Evolutionary conservation across 2,329 filamentous ascomycete species (phyloP).

Genomic region (Cytospora piceicola): DNA sequence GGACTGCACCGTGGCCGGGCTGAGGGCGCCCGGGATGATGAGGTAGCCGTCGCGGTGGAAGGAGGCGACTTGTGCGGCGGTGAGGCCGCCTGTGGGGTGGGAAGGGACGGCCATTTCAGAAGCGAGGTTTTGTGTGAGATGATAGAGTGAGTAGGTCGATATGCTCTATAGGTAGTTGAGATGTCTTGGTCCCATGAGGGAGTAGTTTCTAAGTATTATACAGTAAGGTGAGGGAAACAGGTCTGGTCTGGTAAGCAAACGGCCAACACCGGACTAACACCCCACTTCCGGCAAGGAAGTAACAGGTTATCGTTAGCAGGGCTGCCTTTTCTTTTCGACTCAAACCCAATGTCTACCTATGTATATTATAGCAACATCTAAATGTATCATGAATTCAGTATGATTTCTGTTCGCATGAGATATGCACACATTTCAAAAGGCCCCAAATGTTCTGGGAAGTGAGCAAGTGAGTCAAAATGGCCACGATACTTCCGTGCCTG

Average conservation of each 20-base stretch:
- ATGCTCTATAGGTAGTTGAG: background rate
- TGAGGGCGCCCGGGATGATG: slow-evolving; percentile 78
- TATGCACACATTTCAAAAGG: background rate
- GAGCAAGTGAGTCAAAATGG: background rate
- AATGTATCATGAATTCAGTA: no score
- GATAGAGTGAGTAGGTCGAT: background rate
- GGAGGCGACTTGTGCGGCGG: slow-evolving; percentile 67
- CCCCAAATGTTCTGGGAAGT: background rate
- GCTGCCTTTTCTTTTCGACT: background rate
- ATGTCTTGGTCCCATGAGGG: background rate
- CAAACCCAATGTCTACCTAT: background rate
- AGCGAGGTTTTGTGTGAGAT: background rate
- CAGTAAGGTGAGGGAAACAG: background rate
- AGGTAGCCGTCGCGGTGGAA: slow-evolving; percentile 90
- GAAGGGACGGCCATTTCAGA: slow-evolving; percentile 12
- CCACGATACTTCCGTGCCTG: background rate
- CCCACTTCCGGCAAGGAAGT: background rate
- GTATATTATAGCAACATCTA: no score
- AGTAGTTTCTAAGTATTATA: no score
- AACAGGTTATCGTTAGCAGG: background rate
- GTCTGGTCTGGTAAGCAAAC: background rate
- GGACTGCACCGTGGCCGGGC: slow-evolving; percentile 63
- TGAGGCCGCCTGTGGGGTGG: slow-evolving; percentile 59
- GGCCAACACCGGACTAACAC: background rate
- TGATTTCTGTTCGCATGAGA: background rate